These are phyloP conservation scores for Vitis riparia DNA, from an alignment of 164 flowering plant genomes.

Conservation along the genomic window DNA sequence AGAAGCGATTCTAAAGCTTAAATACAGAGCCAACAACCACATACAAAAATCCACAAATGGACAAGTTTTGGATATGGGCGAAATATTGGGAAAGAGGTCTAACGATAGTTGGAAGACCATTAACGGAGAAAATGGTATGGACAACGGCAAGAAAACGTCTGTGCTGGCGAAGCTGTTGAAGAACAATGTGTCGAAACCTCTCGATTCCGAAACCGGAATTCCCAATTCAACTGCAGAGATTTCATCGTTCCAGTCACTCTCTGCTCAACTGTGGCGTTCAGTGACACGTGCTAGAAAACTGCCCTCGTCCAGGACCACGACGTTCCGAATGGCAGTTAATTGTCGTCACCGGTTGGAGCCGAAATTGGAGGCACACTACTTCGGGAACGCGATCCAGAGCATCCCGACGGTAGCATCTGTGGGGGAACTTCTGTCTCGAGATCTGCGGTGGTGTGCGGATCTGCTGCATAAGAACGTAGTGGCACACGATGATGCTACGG, in stretches of 20 bases:
- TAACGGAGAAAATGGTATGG: conserved; percentile 16
- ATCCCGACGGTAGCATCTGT: conserved; percentile 46
- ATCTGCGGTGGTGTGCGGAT: conserved; percentile 44
- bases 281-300: conserved; percentile 76
- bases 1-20: conserved; percentile 56
- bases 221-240: conserved; percentile 39
- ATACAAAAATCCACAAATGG: not conserved
- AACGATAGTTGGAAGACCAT: conserved; percentile 41
- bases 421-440: conserved; percentile 46
- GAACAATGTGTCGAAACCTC: conserved; percentile 4
- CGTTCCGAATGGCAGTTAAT: conserved; percentile 92
- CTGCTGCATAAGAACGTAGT: conserved; percentile 53
- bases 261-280: conserved; percentile 79
- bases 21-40: conserved; percentile 47
- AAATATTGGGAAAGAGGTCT: conserved; percentile 42
- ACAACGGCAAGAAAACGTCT: conserved; percentile 30
- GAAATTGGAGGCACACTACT: conserved; percentile 54
- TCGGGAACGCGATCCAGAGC: conserved; percentile 88
- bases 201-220: too few species aligned
- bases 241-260: conserved; percentile 88
- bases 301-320: conserved; percentile 37
- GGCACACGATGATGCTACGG: conserved; percentile 47
- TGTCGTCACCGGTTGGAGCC: conserved; percentile 83
- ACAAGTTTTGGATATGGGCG: conserved; percentile 10
- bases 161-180: conserved; percentile 12